A percentile compares a stretch with the other conserved stretches of the same genome.
Conservation (phyloP, 768 basidiomycete species). For the Exsudoporus frostii region DNA sequence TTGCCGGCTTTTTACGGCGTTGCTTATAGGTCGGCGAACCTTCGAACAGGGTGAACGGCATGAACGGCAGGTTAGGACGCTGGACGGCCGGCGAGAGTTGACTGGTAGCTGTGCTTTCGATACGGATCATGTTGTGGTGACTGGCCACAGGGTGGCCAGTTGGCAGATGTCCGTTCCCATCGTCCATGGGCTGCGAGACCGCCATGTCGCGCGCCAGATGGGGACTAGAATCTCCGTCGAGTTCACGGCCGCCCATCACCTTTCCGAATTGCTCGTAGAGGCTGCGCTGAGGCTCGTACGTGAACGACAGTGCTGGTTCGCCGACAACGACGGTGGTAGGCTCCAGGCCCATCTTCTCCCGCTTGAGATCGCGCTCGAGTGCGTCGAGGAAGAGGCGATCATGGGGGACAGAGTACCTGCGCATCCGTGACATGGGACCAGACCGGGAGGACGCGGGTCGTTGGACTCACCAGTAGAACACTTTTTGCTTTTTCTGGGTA, state of each 20-base stretch:
- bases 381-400: slow-evolving; percentile 97
- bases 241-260: slow-evolving; percentile 33
- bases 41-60: slow-evolving; percentile 73
- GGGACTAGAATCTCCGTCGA: slow-evolving; percentile 35
- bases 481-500: slow-evolving; percentile 98
- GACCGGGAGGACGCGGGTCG: neutral
- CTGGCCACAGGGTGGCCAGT: slow-evolving; percentile 2
- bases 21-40: slow-evolving; percentile 89
- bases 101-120: slow-evolving; percentile 22
- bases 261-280: slow-evolving; percentile 87
- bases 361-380: slow-evolving; percentile 91
- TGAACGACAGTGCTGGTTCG: slow-evolving; percentile 87
- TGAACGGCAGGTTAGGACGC: slow-evolving; percentile 40
- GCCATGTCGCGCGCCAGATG: slow-evolving; percentile 29
- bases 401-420: slow-evolving; percentile 94
- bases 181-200: slow-evolving; percentile 5
- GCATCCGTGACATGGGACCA: neutral
- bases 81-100: slow-evolving; percentile 20
- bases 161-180: slow-evolving; percentile 16
- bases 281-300: slow-evolving; percentile 80
- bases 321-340: slow-evolving; percentile 73
- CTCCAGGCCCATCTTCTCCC: slow-evolving; percentile 88
- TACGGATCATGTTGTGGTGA: slow-evolving; percentile 21
- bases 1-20: slow-evolving; percentile 69
- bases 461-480: slow-evolving; percentile 86